Evolutionary conservation across 306 rosid species (phyloP).

Genomic region (Ammopiptanthus mongolicus): DNA sequence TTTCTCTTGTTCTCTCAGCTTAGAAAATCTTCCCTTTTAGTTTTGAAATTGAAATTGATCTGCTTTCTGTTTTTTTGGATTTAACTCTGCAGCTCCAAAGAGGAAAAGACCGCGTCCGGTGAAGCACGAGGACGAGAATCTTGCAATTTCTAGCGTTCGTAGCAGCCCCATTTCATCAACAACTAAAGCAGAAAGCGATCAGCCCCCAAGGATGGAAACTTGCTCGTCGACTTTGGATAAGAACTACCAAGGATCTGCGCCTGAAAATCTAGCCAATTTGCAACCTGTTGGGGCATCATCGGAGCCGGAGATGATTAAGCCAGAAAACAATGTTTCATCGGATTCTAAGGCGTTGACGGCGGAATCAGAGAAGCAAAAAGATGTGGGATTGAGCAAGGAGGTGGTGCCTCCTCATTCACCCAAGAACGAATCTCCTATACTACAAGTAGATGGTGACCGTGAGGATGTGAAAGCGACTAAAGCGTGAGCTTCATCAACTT

Average conservation of each 20-base stretch:
- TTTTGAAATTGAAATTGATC: neutral
- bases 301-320: constrained; percentile 47
- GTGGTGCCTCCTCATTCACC: constrained; percentile 63
- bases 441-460: constrained; percentile 52
- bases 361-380: constrained; percentile 49
- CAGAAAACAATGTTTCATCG: constrained; percentile 34
- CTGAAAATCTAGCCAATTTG: constrained; percentile 42
- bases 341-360: constrained; percentile 41
- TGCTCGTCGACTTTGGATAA: constrained; percentile 45
- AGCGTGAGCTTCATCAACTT: constrained; percentile 60
- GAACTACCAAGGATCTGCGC: constrained; percentile 44
- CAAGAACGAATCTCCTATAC: constrained; percentile 51
- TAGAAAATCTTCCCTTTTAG: neutral
- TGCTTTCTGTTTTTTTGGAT: neutral
- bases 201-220: constrained; percentile 43
- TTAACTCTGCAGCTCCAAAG: constrained; percentile 60
- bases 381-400: constrained; percentile 42
- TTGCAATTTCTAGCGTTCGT: constrained; percentile 34
- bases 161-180: constrained; percentile 49
- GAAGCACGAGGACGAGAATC: constrained; percentile 70
- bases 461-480: constrained; percentile 60
- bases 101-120: constrained; percentile 78
- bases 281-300: constrained; percentile 17
- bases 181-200: constrained; percentile 41
- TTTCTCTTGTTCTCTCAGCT: constrained; percentile 1